Conservation (phyloP, 1,139 yeast species). For the Yamadazyma buinensis region DNA sequence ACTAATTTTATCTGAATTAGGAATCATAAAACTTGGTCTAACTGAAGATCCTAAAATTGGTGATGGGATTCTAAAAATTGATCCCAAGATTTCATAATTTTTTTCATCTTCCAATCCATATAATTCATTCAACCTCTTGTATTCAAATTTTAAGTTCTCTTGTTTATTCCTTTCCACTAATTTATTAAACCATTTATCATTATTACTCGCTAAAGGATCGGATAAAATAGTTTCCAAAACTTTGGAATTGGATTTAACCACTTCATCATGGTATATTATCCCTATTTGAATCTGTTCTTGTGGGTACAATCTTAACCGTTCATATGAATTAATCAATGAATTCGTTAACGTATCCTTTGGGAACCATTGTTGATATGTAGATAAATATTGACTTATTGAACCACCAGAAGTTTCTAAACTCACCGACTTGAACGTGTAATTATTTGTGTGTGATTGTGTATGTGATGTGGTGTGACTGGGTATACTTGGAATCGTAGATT, state of each 20-base stretch:
- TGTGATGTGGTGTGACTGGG: too few relatives aligned
- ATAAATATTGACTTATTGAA: constrained; percentile 10
- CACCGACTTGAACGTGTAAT: background rate
- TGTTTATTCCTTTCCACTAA: constrained; percentile 20
- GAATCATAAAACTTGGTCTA: constrained; percentile 23
- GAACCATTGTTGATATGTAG: constrained; percentile 18
- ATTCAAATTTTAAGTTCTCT: constrained; percentile 19
- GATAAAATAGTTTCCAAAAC: constrained; percentile 36
- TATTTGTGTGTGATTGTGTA: background rate
- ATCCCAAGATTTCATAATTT: constrained; percentile 4
- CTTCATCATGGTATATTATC: constrained; percentile 23
- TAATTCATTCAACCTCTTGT: constrained; percentile 1
- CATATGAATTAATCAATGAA: constrained; percentile 16
- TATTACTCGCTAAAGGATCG: constrained; percentile 39
- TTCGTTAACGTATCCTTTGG: constrained; percentile 25
- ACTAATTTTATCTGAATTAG: constrained; percentile 16
- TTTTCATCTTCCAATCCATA: too few relatives aligned
- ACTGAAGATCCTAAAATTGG: constrained; percentile 31
- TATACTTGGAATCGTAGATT: too few relatives aligned
- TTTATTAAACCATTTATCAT: constrained; percentile 28
- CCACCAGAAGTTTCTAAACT: background rate
- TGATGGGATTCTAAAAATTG: constrained; percentile 23
- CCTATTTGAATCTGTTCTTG: constrained; percentile 26
- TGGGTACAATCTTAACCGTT: constrained; percentile 11
- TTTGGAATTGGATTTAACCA: constrained; percentile 19